A percentile compares a stretch with the other conserved stretches of the same genome.
Conservation (phyloP, 1,284 basidiomycete genomes). For the Thecaphora thlaspeos region DNA sequence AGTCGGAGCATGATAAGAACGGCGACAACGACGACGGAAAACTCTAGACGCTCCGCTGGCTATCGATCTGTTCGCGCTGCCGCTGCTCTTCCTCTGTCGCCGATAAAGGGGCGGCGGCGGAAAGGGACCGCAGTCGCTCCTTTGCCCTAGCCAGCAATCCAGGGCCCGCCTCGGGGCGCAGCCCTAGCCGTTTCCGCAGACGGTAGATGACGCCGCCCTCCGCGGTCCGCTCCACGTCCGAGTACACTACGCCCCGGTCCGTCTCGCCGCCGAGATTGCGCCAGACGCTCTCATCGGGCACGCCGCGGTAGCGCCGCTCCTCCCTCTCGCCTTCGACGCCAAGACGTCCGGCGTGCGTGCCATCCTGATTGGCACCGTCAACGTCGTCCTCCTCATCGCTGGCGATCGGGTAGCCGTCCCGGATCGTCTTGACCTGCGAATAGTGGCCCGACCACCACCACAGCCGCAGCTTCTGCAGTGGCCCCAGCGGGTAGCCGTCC, state of each 20-base stretch:
- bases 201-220: constrained; percentile 30
- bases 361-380: neutral
- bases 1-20: no score
- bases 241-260: constrained; percentile 29
- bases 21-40: no score
- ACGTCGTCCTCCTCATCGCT: constrained; percentile 21
- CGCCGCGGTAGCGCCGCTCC: constrained; percentile 20
- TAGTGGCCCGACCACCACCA: constrained; percentile 43
- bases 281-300: constrained; percentile 28
- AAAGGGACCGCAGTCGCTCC: neutral
- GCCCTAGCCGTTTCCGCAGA: constrained; percentile 6
- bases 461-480: constrained; percentile 42
- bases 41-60: neutral
- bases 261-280: constrained; percentile 22
- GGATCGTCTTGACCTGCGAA: constrained; percentile 29
- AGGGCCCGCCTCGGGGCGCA: neutral
- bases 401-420: constrained; percentile 32
- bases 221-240: constrained; percentile 23
- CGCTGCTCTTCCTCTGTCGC: neutral
- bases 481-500: constrained; percentile 50
- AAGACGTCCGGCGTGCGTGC: neutral
- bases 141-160: constrained; percentile 7
- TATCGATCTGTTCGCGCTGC: neutral
- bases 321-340: neutral
- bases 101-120: no score